Conservation (phyloP, 2,329 filamentous ascomycete genomes). For the Nigrospora osmanthi region DNA sequence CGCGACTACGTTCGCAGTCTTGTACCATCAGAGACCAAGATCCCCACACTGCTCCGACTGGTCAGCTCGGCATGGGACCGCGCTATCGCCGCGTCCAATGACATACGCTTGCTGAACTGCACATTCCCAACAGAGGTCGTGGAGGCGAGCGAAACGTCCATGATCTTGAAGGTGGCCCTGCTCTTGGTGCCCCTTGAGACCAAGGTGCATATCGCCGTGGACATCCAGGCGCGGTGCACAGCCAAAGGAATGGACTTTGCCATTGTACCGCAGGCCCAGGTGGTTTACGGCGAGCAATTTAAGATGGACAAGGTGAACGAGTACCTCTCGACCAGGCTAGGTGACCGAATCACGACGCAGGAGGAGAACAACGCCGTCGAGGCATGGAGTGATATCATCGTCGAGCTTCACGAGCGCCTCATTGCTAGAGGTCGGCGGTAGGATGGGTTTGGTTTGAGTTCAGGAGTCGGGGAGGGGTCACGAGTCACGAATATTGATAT, state of each 20-base stretch:
- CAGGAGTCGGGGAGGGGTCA: not conserved
- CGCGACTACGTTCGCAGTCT: slow-evolving; percentile 59
- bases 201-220: slow-evolving; percentile 57
- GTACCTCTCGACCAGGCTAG: slow-evolving; percentile 52
- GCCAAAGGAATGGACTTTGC: slow-evolving; percentile 45
- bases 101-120: slow-evolving; percentile 54
- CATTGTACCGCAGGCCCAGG: slow-evolving; percentile 46
- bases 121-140: slow-evolving; percentile 57
- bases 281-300: slow-evolving; percentile 73
- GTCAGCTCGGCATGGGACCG: slow-evolving; percentile 61
- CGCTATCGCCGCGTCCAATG: slow-evolving; percentile 49
- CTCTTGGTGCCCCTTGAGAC: slow-evolving; percentile 59
- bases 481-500: not conserved
- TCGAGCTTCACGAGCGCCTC: slow-evolving; percentile 47
- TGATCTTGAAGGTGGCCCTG: slow-evolving; percentile 54
- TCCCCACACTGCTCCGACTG: slow-evolving; percentile 48
- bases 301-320: slow-evolving; percentile 69
- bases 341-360: slow-evolving; percentile 23
- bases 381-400: slow-evolving; percentile 46
- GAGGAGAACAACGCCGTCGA: slow-evolving; percentile 24
- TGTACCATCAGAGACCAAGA: slow-evolving; percentile 46
- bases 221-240: slow-evolving; percentile 38
- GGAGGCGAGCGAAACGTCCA: slow-evolving; percentile 56
- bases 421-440: slow-evolving; percentile 47
- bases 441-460: not conserved